Conservation (phyloP, 495 filamentous ascomycete genomes). For the Lentithecium fluviatile region DNA sequence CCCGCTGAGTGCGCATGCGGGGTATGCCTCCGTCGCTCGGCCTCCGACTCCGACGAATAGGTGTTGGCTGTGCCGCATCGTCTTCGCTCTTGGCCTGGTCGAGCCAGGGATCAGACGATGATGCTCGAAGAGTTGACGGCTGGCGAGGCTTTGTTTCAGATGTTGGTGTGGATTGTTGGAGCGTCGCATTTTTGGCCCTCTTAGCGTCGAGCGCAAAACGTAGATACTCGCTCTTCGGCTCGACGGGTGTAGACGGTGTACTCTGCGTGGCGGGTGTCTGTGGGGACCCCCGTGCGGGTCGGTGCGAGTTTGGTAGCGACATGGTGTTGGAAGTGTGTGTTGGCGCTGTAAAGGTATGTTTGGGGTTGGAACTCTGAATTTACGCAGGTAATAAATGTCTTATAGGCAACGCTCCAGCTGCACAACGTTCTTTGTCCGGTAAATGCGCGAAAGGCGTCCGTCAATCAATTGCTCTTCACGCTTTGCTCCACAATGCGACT, state of each 20-base stretch:
- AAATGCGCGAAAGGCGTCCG: too few species aligned
- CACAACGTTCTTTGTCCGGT: too few species aligned
- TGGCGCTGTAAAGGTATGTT: too few species aligned
- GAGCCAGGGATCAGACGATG: conserved; percentile 19
- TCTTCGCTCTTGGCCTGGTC: conserved; percentile 18
- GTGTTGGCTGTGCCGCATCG: neutral
- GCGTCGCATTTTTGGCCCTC: conserved; percentile 15
- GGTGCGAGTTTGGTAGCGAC: conserved; percentile 19
- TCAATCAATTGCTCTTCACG: too few species aligned
- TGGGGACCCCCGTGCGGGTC: conserved; percentile 4
- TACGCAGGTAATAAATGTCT: too few species aligned
- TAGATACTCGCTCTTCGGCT: conserved; percentile 32
- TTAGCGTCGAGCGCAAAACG: conserved; percentile 22
- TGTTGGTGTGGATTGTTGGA: neutral
- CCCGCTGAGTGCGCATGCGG: conserved; percentile 24
- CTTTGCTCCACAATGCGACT: too few species aligned
- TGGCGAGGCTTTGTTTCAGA: neutral
- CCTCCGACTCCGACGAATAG: conserved; percentile 14
- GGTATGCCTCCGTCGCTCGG: conserved; percentile 14
- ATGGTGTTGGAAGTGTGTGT: conserved; percentile 11
- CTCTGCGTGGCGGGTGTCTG: conserved; percentile 1
- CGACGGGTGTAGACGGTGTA: conserved; percentile 6
- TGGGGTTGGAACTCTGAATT: too few species aligned
- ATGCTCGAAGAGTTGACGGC: neutral
- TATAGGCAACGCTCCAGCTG: too few species aligned